Percentiles rank a stretch among this genome's conserved stretches.
phyloP scores from a whole-genome alignment of 345 rosid genomes.

The Syzygium aromaticum region DNA sequence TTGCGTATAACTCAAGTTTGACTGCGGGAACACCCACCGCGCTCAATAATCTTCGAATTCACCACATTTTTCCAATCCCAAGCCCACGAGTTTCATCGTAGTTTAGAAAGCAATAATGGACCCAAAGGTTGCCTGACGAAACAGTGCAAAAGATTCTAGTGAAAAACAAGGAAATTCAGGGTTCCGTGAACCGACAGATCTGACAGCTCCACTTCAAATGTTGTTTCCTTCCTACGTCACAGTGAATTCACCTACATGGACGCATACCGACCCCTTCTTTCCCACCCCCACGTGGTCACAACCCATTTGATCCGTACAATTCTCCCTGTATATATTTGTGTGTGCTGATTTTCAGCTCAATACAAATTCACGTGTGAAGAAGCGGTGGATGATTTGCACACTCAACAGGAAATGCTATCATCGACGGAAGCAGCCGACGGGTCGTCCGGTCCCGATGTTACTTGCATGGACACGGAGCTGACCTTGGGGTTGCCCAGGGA shows the following conservation, averaged over 20 bases:
- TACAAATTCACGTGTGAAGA: not conserved
- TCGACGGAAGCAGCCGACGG: constrained; percentile 4
- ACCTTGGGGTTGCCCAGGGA: constrained; percentile 15
- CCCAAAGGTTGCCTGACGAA: not conserved
- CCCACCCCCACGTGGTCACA: not conserved
- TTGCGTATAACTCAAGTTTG: not conserved
- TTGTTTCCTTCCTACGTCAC: not conserved
- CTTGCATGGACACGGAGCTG: constrained; percentile 12
- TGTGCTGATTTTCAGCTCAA: not conserved
- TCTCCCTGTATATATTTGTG: not conserved
- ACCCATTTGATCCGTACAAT: not conserved
- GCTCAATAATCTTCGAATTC: not conserved
- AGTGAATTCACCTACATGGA: not conserved
- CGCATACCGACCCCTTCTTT: not conserved
- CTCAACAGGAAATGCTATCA: not conserved
- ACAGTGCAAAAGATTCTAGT: not conserved
- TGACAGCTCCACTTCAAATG: not conserved
- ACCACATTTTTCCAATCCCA: not conserved
- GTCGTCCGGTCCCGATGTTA: not conserved
- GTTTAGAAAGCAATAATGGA: not conserved
- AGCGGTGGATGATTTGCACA: not conserved
- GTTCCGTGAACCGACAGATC: constrained; percentile 1
- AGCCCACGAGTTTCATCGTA: not conserved
- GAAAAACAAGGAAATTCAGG: not conserved
- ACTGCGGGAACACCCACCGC: not conserved